Evolutionary conservation across 257 asterid species (phyloP).

Genomic region (Petunia secreta): DNA sequence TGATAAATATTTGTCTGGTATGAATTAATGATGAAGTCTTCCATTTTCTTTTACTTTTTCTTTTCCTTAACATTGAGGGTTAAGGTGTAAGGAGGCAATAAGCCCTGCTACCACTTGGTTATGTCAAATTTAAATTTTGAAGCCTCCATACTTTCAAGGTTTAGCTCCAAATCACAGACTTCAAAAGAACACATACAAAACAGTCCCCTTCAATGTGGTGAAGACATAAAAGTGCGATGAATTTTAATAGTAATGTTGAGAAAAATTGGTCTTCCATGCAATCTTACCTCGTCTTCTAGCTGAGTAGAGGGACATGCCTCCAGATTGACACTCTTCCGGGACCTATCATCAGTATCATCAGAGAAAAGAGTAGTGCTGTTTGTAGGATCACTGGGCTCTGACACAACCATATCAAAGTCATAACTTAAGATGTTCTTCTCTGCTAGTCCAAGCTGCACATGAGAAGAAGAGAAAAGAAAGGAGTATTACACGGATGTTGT

Average conservation of each 20-base stretch:
- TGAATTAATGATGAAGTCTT: too few species aligned
- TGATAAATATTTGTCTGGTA: background rate
- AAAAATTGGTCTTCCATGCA: background rate
- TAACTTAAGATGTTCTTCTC: constrained; percentile 89
- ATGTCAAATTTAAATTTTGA: constrained; percentile 9
- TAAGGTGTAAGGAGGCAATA: background rate
- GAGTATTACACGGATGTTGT: constrained; percentile 15
- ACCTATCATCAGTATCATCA: constrained; percentile 87
- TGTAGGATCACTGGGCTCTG: constrained; percentile 97
- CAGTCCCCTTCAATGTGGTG: background rate
- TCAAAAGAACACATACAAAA: constrained; percentile 11
- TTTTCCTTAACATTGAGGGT: background rate
- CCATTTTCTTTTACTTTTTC: too few species aligned
- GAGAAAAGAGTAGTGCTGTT: constrained; percentile 94
- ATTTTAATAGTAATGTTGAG: background rate
- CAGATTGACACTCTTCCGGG: constrained; percentile 63
- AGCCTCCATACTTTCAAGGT: constrained; percentile 11
- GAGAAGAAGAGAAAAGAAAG: constrained; percentile 12
- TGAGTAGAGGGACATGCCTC: constrained; percentile 58
- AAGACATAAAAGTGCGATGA: background rate
- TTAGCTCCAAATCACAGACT: constrained; percentile 18
- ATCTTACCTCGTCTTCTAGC: constrained; percentile 73
- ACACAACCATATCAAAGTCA: constrained; percentile 77
- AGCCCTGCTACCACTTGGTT: background rate
- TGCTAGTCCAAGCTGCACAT: constrained; percentile 92